phyloP scores from a whole-genome alignment of 2,329 filamentous ascomycete species.

The Raffaelea arxii region DNA sequence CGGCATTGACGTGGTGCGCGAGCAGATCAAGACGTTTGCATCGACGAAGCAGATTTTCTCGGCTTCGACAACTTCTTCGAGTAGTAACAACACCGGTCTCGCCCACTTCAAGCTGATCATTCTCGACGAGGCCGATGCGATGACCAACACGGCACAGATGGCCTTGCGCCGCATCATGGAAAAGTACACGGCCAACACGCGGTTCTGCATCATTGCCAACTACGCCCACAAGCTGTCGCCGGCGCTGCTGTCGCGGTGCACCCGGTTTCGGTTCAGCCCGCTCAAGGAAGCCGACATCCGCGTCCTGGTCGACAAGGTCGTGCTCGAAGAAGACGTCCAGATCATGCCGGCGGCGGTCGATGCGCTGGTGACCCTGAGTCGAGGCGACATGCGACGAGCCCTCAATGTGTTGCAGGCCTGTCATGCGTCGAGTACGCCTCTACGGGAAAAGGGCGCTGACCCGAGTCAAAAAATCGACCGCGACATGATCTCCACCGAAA shows the following conservation, averaged over 20 bases:
- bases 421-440: slow-evolving; percentile 78
- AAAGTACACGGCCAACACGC: slow-evolving; percentile 94
- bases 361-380: slow-evolving; percentile 76
- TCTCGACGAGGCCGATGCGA: slow-evolving; percentile 96
- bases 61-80: neutral
- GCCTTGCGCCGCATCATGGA: slow-evolving; percentile 95
- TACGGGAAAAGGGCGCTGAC: slow-evolving; percentile 50
- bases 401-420: slow-evolving; percentile 95
- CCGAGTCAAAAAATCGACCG: slow-evolving; percentile 58
- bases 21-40: slow-evolving; percentile 99
- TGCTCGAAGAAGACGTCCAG: slow-evolving; percentile 76
- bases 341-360: slow-evolving; percentile 75
- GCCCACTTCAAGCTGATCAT: slow-evolving; percentile 92
- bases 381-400: slow-evolving; percentile 91
- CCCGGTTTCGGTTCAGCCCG: slow-evolving; percentile 88
- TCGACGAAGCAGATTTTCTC: slow-evolving; percentile 96
- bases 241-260: slow-evolving; percentile 85
- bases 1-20: slow-evolving; percentile 93
- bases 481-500: slow-evolving; percentile 76
- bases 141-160: slow-evolving; percentile 99
- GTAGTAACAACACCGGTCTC: slow-evolving; percentile 28
- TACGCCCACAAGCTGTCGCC: slow-evolving; percentile 97
- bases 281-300: slow-evolving; percentile 83
- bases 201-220: slow-evolving; percentile 98
- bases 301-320: slow-evolving; percentile 76